phyloP scores from a whole-genome alignment of 2,329 filamentous ascomycete species.

The Colletotrichum filicis region DNA sequence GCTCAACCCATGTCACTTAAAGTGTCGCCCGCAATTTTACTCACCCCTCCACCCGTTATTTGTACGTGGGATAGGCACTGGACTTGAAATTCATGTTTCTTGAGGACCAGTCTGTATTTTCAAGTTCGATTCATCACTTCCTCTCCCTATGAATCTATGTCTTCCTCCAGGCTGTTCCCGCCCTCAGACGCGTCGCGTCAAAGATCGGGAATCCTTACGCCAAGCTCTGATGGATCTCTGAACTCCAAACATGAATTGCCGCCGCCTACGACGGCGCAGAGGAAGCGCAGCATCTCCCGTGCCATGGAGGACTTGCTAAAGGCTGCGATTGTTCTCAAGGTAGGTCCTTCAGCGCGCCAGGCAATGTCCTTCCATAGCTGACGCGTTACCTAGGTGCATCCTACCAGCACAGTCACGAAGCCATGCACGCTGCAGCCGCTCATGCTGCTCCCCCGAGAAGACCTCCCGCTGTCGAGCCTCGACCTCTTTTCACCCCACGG shows the following conservation, averaged over 20 bases:
- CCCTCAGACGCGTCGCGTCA: constrained; percentile 62
- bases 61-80: not conserved
- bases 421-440: constrained; percentile 68
- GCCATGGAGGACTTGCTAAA: constrained; percentile 65
- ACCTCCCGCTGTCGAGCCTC: constrained; percentile 69
- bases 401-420: constrained; percentile 61
- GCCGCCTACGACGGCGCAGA: constrained; percentile 45
- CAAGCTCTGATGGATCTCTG: constrained; percentile 51
- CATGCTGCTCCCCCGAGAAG: constrained; percentile 70
- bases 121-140: not conserved
- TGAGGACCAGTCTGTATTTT: not conserved
- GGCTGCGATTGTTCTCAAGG: constrained; percentile 63
- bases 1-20: constrained; percentile 1
- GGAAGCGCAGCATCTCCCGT: constrained; percentile 48
- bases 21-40: constrained; percentile 5
- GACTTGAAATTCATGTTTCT: not conserved
- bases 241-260: constrained; percentile 46
- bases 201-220: constrained; percentile 53
- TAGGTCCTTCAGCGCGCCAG: constrained; percentile 39
- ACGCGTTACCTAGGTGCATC: constrained; percentile 61
- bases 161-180: constrained; percentile 27
- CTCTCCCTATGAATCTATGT: constrained; percentile 34
- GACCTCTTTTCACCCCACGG: constrained; percentile 64
- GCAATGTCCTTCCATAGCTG: constrained; percentile 20
- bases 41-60: not conserved